Evolutionary conservation across 441 rosid genomes (phyloP), one percentile per base, ranked within the genome.

Genomic region (Gossypium lobatum): DNA sequence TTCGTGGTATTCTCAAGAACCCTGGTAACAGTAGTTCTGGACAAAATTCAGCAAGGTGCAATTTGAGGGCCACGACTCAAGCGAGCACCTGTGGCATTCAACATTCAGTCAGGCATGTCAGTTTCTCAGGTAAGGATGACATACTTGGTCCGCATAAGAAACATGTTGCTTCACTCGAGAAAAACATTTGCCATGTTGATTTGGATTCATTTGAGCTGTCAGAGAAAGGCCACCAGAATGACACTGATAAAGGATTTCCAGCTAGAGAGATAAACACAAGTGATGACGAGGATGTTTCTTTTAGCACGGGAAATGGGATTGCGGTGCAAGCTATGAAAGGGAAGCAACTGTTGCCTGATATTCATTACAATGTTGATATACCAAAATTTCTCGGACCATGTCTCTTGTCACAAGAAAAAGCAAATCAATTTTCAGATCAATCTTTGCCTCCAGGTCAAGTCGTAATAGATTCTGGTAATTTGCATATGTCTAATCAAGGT

Each of bases 1-100:
- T 80, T 58, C 88, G 76, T 31, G 66, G 86, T 68, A 86, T 79
- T 70, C 84, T 84, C 26, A 86, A 83, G 83, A 80, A 79, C 63
- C 78, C 69, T n/a, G 25, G 72, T 28, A 81, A 79, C 52, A 60
- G 48, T 68, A 10, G 34, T 79, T 69, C 78, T n/a, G 75, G 64
- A 48, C 48, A 83, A 76, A 80, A 66, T 25, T 39, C 82, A 34
- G 3, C 37, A 37, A 50, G 58, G 48, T 68, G 81, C 61, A 79
- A 71, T 53, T 23, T 25, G 39, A 73, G 23, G 57, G 76, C 11
- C 70, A 77, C 58, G 55, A 78, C 69, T 74, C 70, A 77, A 64
- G 74, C 63, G 10, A 73, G 66, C 73, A 34, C 50, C 18, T 67
- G 76, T 23, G 77, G 70, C 39, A 14, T 71, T 76, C 84, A 71